These are phyloP conservation scores for Athelia sp. DNA, from an alignment of 1,284 basidiomycete genomes.

Conservation along the genomic window DNA sequence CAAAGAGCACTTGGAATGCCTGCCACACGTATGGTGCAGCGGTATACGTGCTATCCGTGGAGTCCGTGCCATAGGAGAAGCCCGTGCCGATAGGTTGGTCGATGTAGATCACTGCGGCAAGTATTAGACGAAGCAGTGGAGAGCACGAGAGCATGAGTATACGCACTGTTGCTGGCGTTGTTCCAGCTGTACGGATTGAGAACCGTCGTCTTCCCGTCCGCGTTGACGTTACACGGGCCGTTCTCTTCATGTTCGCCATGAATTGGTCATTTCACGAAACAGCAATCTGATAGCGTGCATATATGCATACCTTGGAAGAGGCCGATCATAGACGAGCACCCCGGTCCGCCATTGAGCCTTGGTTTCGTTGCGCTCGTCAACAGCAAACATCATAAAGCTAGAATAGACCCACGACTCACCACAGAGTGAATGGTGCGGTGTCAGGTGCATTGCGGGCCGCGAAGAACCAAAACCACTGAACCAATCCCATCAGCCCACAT, in stretches of 20 bases:
- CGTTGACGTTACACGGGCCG: constrained; percentile 54
- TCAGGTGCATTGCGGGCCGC: constrained; percentile 54
- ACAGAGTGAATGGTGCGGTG: constrained; percentile 61
- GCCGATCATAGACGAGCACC: constrained; percentile 54
- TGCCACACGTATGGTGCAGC: constrained; percentile 50
- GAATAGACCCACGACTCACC: constrained; percentile 26
- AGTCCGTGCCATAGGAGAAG: constrained; percentile 43
- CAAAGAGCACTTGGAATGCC: constrained; percentile 64
- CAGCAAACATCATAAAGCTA: too few relatives aligned
- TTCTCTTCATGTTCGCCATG: constrained; percentile 38
- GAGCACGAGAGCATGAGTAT: background rate
- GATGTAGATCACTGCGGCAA: constrained; percentile 60
- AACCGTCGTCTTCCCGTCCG: constrained; percentile 44
- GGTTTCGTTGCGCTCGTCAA: constrained; percentile 2
- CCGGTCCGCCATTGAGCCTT: constrained; percentile 57
- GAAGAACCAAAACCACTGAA: constrained; percentile 71
- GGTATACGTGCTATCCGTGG: constrained; percentile 26
- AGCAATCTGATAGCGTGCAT: constrained; percentile 7
- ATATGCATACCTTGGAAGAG: constrained; percentile 48
- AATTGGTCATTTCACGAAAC: constrained; percentile 8
- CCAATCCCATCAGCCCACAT: constrained; percentile 2
- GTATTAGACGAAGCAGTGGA: background rate
- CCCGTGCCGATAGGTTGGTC: constrained; percentile 72
- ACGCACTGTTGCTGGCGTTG: constrained; percentile 56
- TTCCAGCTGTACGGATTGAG: constrained; percentile 68